Evolutionary conservation across 441 rosid genomes (phyloP), one percentile per base, ranked within the genome.

Genomic region (Gossypium trilobum): DNA sequence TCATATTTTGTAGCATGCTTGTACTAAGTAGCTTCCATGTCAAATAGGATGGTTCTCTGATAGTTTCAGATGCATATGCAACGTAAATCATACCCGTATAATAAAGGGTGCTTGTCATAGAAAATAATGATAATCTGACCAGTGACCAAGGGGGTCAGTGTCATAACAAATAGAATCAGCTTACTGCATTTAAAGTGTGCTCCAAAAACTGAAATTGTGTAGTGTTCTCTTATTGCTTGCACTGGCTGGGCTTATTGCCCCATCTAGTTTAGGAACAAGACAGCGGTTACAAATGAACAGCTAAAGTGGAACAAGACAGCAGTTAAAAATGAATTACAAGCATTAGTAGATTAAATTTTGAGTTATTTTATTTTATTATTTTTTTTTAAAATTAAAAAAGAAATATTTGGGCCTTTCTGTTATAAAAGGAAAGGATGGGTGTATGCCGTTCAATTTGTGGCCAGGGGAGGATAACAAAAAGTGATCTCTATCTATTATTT

Each of bases 251-350:
- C 19, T 65, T 20, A 65, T 20, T 44, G 19, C 55, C 10, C 46
- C 19, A 1, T 65, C 54, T 44, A 59, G 97, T 7, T 36, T 36
- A 36, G 42, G 42, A 36, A 36, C 10, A 36, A 29, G 25, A 5
- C 8, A 4, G 25, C 14, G 36, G 59, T 52, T 52, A 9, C 10
- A 2, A 22, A 68, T 51, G 10, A 16, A 51, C 10, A 1, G 42
- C 42, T 36, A 36, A 36, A 36, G 42, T 7, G 2, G 42, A 36
- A 36, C 42, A 94, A 29, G 25, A 10, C 8, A 14, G 25, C 4
- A 52, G 59, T 52, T 52, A 9, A 3, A 2, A 22, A 68, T 51
- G 16, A 29, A 51, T 29, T 51, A 8, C 46, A 2, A 4, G 0
- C 14, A 29, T 68, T 68, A 3, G 10, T 27, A 52, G 14, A 51